A percentile compares a stretch with the other conserved stretches of the same genome.
Evolutionary conservation across 441 rosid genomes (phyloP).

Genomic region (Syzygium malaccense): DNA sequence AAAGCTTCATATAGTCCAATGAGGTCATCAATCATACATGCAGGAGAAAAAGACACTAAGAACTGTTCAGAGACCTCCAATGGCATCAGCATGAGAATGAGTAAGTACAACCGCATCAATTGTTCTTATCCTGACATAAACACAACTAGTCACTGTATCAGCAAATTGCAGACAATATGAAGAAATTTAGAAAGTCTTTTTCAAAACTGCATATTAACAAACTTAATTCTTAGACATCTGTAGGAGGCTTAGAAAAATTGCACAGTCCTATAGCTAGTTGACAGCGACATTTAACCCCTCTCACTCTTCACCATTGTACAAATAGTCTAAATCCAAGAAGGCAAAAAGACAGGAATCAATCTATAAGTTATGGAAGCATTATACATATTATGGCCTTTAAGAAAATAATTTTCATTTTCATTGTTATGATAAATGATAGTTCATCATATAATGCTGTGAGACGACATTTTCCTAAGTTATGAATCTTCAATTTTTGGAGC

Average conservation of each 20-base stretch:
- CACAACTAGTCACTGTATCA: slow-evolving; percentile 33
- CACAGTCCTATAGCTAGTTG: not conserved
- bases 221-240: not conserved
- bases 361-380: not conserved
- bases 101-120: slow-evolving; percentile 93
- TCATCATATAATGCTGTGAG: not conserved
- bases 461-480: not conserved
- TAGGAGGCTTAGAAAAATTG: not conserved
- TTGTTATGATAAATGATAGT: not conserved
- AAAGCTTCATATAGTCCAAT: not conserved
- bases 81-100: slow-evolving; percentile 98
- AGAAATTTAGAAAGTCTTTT: not conserved
- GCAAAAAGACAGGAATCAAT: not conserved
- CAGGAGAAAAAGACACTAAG: slow-evolving; percentile 7
- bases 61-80: slow-evolving; percentile 86
- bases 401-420: not conserved
- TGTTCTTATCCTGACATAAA: slow-evolving; percentile 91
- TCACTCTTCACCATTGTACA: not conserved
- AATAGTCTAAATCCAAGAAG: not conserved
- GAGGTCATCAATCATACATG: not conserved
- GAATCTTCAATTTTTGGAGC: not conserved
- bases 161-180: slow-evolving; percentile 11
- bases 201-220: not conserved
- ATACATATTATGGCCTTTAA: not conserved
- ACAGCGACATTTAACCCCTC: not conserved